Conservation (phyloP, 495 filamentous ascomycete genomes). For the Penicillium ochrochloron region DNA sequence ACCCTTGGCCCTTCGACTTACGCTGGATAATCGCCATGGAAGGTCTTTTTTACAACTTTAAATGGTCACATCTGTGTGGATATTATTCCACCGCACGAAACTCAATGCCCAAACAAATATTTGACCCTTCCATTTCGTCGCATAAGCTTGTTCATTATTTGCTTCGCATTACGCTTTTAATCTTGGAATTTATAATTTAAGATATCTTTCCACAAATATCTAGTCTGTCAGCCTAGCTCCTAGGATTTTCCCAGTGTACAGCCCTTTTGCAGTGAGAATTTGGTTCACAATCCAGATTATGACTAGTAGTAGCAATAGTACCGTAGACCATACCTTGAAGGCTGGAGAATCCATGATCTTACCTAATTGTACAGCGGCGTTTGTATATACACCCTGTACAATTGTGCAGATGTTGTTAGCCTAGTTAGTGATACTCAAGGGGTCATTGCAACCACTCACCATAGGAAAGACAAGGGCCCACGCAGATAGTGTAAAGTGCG, state of each 20-base stretch:
- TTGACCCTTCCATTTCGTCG: no score
- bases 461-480: conserved; percentile 41
- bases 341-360: conserved; percentile 36
- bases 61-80: no score
- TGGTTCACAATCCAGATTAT: conserved; percentile 10
- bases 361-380: conserved; percentile 36
- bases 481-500: conserved; percentile 28
- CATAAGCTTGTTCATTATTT: no score
- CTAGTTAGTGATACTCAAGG: neutral
- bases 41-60: neutral
- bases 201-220: neutral
- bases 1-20: neutral
- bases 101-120: no score
- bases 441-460: conserved; percentile 21
- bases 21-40: neutral
- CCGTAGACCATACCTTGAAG: conserved; percentile 37
- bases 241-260: neutral
- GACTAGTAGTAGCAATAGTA: conserved; percentile 30
- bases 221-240: neutral
- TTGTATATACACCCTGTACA: conserved; percentile 39
- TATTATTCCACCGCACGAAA: no score
- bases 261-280: neutral
- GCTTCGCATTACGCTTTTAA: no score
- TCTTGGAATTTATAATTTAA: neutral
- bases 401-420: neutral